Evolutionary conservation across 768 basidiomycete species (phyloP).

Genomic region (Galerina marginata): DNA sequence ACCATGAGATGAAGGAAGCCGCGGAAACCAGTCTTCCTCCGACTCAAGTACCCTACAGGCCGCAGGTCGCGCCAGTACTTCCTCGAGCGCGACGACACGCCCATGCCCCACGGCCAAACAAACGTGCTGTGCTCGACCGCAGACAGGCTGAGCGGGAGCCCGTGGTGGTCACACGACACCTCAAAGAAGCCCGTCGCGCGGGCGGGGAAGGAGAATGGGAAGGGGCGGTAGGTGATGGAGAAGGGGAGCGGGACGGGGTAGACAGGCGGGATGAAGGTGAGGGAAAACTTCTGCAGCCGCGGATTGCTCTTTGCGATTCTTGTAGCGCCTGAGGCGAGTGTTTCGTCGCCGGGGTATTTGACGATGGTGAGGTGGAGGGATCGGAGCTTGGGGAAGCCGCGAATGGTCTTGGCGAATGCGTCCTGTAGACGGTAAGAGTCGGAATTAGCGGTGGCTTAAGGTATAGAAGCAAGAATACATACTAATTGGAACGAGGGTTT

Average conservation of each 20-base stretch:
- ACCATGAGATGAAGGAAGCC: conserved; percentile 51
- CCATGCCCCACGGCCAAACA: conserved; percentile 56
- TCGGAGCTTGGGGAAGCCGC: conserved; percentile 66
- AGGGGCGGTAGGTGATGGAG: conserved; percentile 44
- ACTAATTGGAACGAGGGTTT: conserved; percentile 79
- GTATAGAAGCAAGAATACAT: conserved; percentile 26
- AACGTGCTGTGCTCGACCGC: conserved; percentile 54
- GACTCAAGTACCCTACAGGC: conserved; percentile 40
- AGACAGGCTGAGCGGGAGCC: conserved; percentile 58
- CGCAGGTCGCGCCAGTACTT: conserved; percentile 47
- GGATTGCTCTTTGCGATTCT: conserved; percentile 72
- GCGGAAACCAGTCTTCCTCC: conserved; percentile 44
- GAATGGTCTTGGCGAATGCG: conserved; percentile 64
- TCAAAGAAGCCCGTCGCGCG: conserved; percentile 60
- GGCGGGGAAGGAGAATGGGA: conserved; percentile 49
- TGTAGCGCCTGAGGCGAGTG: conserved; percentile 60
- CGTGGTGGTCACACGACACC: conserved; percentile 65
- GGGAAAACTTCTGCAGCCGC: conserved; percentile 64
- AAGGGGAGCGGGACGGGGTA: conserved; percentile 57
- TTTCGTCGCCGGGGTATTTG: conserved; percentile 66
- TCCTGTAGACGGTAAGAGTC: conserved; percentile 43
- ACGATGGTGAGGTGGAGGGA: conserved; percentile 69
- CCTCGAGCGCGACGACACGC: conserved; percentile 40
- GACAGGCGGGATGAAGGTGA: conserved; percentile 65
- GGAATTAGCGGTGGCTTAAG: not conserved